Evolutionary conservation across 2,329 filamentous ascomycete genomes (phyloP).

Genomic region (Aspergillus pseudoglaucus): DNA sequence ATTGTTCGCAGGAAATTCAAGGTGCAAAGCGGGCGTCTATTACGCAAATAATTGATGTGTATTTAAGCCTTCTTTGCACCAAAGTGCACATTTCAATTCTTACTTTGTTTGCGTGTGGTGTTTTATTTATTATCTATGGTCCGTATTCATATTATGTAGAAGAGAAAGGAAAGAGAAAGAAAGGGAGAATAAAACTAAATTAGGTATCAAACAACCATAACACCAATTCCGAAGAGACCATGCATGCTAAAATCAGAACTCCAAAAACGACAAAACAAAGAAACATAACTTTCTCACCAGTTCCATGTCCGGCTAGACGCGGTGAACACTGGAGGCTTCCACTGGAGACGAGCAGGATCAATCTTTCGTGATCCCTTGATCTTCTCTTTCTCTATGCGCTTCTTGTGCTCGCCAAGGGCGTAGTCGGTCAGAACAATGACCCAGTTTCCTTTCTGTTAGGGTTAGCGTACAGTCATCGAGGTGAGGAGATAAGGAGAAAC

Average conservation of each 20-base stretch:
- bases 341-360: conserved; percentile 71
- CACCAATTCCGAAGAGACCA: background rate
- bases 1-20: background rate
- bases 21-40: conserved; percentile 2
- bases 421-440: conserved; percentile 88
- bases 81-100: conserved; percentile 4
- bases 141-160: background rate
- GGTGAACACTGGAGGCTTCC: conserved; percentile 94
- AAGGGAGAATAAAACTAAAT: background rate
- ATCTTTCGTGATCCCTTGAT: conserved; percentile 68
- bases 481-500: conserved; percentile 14
- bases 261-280: background rate
- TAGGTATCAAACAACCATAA: background rate
- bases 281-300: conserved; percentile 54
- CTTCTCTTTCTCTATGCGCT: conserved; percentile 73
- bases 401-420: conserved; percentile 61
- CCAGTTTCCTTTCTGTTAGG: conserved; percentile 71
- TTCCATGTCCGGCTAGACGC: conserved; percentile 90
- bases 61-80: conserved; percentile 6
- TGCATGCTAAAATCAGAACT: background rate
- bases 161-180: background rate
- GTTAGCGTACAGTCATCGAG: conserved; percentile 6
- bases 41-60: conserved; percentile 4
- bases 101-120: background rate
- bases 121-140: too few species aligned